Evolutionary conservation across 768 basidiomycete species (phyloP).

Genomic region (Podaxis rugospora): DNA sequence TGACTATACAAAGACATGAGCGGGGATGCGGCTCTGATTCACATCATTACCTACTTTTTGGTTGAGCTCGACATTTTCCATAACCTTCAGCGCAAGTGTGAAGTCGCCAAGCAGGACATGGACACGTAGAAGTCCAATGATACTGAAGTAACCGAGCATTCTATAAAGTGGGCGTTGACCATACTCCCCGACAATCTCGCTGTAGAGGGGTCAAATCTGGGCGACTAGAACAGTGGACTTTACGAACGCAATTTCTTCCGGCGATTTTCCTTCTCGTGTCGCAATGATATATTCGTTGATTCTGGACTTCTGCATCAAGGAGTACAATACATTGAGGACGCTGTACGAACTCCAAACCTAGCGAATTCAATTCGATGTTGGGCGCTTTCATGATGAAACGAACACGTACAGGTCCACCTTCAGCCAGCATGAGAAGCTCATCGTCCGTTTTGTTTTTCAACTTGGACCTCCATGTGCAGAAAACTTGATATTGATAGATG

Average conservation of each 20-base stretch:
- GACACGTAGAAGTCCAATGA: slow-evolving; percentile 92
- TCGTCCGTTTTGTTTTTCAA: slow-evolving; percentile 85
- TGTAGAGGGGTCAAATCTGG: slow-evolving; percentile 23
- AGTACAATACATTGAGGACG: slow-evolving; percentile 97
- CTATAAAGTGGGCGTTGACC: slow-evolving; percentile 87
- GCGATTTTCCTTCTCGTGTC: slow-evolving; percentile 70
- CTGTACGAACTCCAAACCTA: slow-evolving; percentile 98
- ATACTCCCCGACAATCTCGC: slow-evolving; percentile 88
- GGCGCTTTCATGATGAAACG: neutral
- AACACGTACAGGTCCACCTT: slow-evolving; percentile 57
- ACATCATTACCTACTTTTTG: slow-evolving; percentile 57
- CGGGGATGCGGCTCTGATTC: neutral
- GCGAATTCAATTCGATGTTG: neutral
- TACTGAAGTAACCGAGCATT: slow-evolving; percentile 94
- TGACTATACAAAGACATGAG: slow-evolving; percentile 38
- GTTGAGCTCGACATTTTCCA: slow-evolving; percentile 91
- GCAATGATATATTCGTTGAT: slow-evolving; percentile 92
- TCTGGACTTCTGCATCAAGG: slow-evolving; percentile 94
- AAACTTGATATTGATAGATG: slow-evolving; percentile 97
- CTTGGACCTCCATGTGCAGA: slow-evolving; percentile 88
- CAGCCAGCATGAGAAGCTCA: slow-evolving; percentile 77
- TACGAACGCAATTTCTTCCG: slow-evolving; percentile 81
- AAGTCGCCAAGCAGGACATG: slow-evolving; percentile 96
- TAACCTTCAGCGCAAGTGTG: slow-evolving; percentile 88
- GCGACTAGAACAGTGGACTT: neutral